Base-by-base conservation (phyloP, 2,329 filamentous ascomycete genomes). In the Cytospora piceicola region DNA sequence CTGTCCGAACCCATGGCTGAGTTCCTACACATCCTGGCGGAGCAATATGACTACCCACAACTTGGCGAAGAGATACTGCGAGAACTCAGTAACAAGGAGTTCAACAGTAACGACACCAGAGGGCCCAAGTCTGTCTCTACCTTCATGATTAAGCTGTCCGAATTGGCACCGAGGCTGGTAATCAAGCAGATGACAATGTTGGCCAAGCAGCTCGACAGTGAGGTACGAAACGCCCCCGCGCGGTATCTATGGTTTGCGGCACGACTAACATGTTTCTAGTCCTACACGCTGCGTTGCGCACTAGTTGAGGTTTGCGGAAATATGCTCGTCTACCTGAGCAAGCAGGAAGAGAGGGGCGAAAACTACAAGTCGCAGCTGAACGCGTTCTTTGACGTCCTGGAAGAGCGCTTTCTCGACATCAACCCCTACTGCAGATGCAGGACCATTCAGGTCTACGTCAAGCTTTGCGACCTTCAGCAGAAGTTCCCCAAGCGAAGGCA, bases 1-100 rank as follows among this genome's bases (percentile, higher is more conserved):
- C 81, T 99, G n/a, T 94, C 95, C 0, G 95, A 99, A 74, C 95
- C 95, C 1, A 99, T 99, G 95, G 95, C 95, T 36, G 96, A 99
- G 76, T 97, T 99, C 72, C 81, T 99, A 5, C 93, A 98, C 72
- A 99, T 98, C 73, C 83, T 99, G 30, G 90, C 94, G 0, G 94
- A 98, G 75, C 94, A 97, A 80, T 99, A 98, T 79, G 95, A 99
- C 78, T 96, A 98, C 75, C 92, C 94, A 20, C 95, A 99, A 74
- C 84, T 99, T 11, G 90, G 93, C 5, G 95, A 97, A 75, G 95
- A 99, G 75, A 92, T 98, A 34, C 79, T 99, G 66, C 90, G 93
- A 72, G 95, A 99, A 75, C 86, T 99, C 70, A 96, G 94, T 76
- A 97, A 94, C 78, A 99, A 97, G 76, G 94, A 98, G 75, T 99